phyloP scores from a whole-genome alignment of 306 rosid species.

The Prinsepia uniflora region DNA sequence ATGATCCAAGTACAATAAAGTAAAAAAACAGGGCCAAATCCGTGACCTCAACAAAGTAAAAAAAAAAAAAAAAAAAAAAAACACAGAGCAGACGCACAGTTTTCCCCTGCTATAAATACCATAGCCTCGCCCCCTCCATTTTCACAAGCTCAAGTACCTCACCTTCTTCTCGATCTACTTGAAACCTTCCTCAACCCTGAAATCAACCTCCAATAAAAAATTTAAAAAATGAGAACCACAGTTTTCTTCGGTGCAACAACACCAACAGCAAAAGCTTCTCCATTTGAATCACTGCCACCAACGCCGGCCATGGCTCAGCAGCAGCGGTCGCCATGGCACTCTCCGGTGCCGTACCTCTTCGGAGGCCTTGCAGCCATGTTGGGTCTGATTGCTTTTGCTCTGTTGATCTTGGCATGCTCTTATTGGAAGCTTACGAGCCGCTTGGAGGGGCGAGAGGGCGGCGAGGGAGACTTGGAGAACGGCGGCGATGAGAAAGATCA shows the following conservation, averaged over 20 bases:
- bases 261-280: neutral
- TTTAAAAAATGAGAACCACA: slow-evolving; percentile 39
- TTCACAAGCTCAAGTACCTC: slow-evolving; percentile 33
- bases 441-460: slow-evolving; percentile 28
- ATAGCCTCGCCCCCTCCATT: slow-evolving; percentile 1
- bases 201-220: neutral
- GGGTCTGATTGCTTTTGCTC: slow-evolving; percentile 70
- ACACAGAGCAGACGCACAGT: neutral
- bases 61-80: neutral
- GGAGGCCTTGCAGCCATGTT: slow-evolving; percentile 90
- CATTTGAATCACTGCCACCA: slow-evolving; percentile 6
- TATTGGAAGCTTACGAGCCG: slow-evolving; percentile 48
- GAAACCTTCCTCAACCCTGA: neutral
- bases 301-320: slow-evolving; percentile 16
- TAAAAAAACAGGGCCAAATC: slow-evolving; percentile 32
- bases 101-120: slow-evolving; percentile 45
- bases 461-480: slow-evolving; percentile 36
- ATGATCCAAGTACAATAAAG: neutral
- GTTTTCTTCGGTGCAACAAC: slow-evolving; percentile 13
- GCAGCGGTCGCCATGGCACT: slow-evolving; percentile 67
- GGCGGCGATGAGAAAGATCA: slow-evolving; percentile 22
- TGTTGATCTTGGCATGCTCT: slow-evolving; percentile 75
- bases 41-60: slow-evolving; percentile 35
- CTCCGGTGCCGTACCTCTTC: slow-evolving; percentile 81
- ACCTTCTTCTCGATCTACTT: slow-evolving; percentile 14